Evolutionary conservation across 495 filamentous ascomycete species (phyloP).

Genomic region (Lepraria neglecta): DNA sequence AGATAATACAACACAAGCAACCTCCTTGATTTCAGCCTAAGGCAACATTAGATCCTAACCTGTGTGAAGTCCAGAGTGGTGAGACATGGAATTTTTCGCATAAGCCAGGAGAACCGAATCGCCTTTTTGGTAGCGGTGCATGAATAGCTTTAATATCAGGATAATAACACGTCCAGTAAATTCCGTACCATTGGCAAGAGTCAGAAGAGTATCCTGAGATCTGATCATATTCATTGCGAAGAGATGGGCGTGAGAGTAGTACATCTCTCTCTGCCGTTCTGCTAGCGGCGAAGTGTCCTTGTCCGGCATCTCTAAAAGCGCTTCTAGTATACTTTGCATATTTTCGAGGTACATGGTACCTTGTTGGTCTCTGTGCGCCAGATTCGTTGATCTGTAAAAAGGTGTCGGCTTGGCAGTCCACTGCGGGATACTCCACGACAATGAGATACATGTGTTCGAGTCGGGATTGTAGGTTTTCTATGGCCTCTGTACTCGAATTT

Average conservation of each 20-base stretch:
- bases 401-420: no score
- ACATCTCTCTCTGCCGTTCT: conserved; percentile 5
- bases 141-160: not conserved
- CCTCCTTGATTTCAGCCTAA: not conserved
- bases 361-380: not conserved
- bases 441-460: not conserved
- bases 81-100: not conserved
- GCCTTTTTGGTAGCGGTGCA: not conserved
- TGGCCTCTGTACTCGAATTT: not conserved
- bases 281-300: conserved; percentile 1
- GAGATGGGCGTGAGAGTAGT: not conserved
- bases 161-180: not conserved
- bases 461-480: not conserved
- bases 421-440: not conserved
- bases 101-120: not conserved
- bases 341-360: no score
- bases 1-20: not conserved
- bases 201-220: no score
- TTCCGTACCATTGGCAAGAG: not conserved
- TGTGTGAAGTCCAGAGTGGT: not conserved
- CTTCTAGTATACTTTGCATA: not conserved
- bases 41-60: conserved; percentile 2
- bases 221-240: no score
- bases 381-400: not conserved
- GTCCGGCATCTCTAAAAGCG: not conserved